Base-by-base conservation (phyloP, 2,329 filamentous ascomycete species). In the Aspergillus phoenicis region DNA sequence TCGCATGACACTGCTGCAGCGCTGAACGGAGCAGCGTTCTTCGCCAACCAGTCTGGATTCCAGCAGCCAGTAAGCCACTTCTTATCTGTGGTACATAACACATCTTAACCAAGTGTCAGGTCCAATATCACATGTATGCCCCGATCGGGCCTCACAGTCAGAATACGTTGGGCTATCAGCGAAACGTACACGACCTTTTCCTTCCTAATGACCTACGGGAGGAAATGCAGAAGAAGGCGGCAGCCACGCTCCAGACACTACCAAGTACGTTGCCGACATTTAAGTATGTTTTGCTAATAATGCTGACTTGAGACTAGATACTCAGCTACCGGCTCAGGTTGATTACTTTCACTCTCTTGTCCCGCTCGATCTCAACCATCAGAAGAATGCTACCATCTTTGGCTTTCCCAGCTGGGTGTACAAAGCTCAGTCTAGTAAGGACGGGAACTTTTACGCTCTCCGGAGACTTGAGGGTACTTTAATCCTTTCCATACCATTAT, bases 371-470 rank as follows among this genome's bases (percentile, higher is more conserved):
- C 91, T 89, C 8, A 89, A 85, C 53, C 87, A 91, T 62, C 87
- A 93, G 66, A 93, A 92, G 74, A 92, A 89, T 66, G 85, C 88
- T 4, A 84, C 86, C 11, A 86, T 90, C 15, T 97, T 97, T 76
- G 92, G 93, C 28, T 96, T 92, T 71, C 87, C 89, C 5, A 97
- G 90, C 69, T 98, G 93, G 92, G 87, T 97, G 0, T 99, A 97
- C 81, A 98, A 98, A 79, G 94, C 93, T 8, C 88, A 89, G 24
- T 96, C 92, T 6, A 89, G 86, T 75, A 95, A 95, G 73, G 94
- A 94, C 69, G 95, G 93, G 10, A 89, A 91, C 66, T 87, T 89
- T n/a, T 98, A 96, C 77, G 92, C 89, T 60, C 81, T 99, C 51
- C 86, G 95, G 64, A 85, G 95, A 63, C 84, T 99, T 22, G 93